These are phyloP conservation scores for Sugiyamaella castrensis DNA, from an alignment of 1,139 yeast genomes.

Conservation along the genomic window DNA sequence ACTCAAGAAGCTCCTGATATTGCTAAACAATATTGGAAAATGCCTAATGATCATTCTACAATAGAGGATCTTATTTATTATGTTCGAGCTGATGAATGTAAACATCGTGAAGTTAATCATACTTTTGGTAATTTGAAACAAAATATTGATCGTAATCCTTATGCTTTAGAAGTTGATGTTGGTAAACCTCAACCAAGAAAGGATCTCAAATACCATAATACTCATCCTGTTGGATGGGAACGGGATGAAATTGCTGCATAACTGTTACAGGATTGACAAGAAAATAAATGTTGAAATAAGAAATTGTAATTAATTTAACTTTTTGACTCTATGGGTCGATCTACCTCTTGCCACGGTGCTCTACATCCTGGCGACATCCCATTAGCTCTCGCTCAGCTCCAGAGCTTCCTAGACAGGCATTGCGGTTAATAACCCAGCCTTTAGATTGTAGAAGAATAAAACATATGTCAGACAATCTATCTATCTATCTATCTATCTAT, in stretches of 20 bases:
- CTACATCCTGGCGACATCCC: too few relatives aligned
- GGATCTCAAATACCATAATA: slow-evolving; percentile 48
- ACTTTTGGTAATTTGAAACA: slow-evolving; percentile 64
- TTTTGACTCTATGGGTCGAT: too few relatives aligned
- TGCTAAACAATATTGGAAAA: slow-evolving; percentile 63
- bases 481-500: too few relatives aligned
- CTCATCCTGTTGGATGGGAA: slow-evolving; percentile 60
- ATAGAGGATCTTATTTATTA: slow-evolving; percentile 60
- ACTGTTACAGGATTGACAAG: too few relatives aligned
- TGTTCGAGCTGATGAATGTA: slow-evolving; percentile 65
- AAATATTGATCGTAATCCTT: slow-evolving; percentile 61
- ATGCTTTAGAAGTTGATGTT: slow-evolving; percentile 46
- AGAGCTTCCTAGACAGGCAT: too few relatives aligned
- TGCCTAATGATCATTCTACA: slow-evolving; percentile 49
- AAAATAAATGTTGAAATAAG: too few relatives aligned
- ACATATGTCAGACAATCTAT: too few relatives aligned
- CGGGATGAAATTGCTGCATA: slow-evolving; percentile 48
- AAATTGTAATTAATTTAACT: too few relatives aligned
- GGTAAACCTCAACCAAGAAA: slow-evolving; percentile 54
- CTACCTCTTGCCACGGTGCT: too few relatives aligned
- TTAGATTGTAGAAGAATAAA: too few relatives aligned
- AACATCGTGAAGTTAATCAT: slow-evolving; percentile 75
- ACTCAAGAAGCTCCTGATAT: slow-evolving; percentile 41
- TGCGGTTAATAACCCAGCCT: too few relatives aligned
- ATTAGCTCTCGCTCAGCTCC: too few relatives aligned